Conservation (phyloP, 768 basidiomycete genomes). For the Lactifluus rugatus region DNA sequence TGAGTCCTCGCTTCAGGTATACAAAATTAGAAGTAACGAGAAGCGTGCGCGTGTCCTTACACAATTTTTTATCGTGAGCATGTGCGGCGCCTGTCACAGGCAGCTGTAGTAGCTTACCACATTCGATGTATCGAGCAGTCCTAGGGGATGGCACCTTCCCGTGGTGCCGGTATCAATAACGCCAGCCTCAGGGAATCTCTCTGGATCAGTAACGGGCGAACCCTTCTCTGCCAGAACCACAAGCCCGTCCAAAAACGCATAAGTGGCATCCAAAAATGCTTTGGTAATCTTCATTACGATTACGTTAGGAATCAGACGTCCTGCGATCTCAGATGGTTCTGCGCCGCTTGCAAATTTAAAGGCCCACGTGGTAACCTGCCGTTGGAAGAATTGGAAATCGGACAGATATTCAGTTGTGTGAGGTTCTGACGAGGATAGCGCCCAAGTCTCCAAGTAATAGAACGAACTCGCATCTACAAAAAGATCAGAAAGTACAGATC, state of each 20-base stretch:
- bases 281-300: slow-evolving; percentile 69
- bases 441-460: slow-evolving; percentile 83
- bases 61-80: not conserved
- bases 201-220: slow-evolving; percentile 36
- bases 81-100: not conserved
- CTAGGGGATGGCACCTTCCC: slow-evolving; percentile 39
- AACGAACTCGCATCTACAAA: slow-evolving; percentile 68
- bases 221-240: slow-evolving; percentile 71
- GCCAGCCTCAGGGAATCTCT: slow-evolving; percentile 29
- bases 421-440: slow-evolving; percentile 47
- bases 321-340: slow-evolving; percentile 45
- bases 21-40: slow-evolving; percentile 85
- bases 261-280: slow-evolving; percentile 77
- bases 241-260: slow-evolving; percentile 80
- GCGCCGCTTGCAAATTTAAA: slow-evolving; percentile 76
- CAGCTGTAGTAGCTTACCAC: slow-evolving; percentile 35
- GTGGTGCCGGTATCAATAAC: slow-evolving; percentile 22
- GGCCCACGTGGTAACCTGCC: slow-evolving; percentile 61
- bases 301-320: slow-evolving; percentile 50
- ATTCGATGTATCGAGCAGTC: slow-evolving; percentile 51
- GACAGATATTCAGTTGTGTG: slow-evolving; percentile 65
- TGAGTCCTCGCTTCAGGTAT: slow-evolving; percentile 55
- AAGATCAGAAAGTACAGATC: not conserved
- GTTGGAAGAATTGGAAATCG: slow-evolving; percentile 75
- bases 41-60: slow-evolving; percentile 75